These are phyloP conservation scores for Neurospora crassa DNA, from an alignment of 2,329 filamentous ascomycete species.

Conservation along the genomic window DNA sequence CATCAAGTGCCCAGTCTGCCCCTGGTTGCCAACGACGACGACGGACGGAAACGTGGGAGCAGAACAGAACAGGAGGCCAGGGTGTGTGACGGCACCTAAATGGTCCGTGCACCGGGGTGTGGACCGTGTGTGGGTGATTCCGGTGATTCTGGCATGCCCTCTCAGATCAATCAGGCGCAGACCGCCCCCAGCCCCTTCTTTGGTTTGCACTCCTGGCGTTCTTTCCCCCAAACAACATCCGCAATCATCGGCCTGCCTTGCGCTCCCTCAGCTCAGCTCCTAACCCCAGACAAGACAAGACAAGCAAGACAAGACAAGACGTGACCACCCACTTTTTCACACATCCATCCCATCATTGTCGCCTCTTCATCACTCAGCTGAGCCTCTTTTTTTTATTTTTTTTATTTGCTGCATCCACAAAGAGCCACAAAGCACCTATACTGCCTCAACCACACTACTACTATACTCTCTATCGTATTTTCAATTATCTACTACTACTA, in stretches of 20 bases:
- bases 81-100: background rate
- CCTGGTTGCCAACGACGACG: background rate
- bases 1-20: background rate
- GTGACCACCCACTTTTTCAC: constrained; percentile 1
- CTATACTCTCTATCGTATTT: constrained; percentile 7
- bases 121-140: no score
- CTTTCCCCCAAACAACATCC: constrained; percentile 11
- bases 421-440: background rate
- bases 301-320: background rate
- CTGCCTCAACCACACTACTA: background rate
- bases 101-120: background rate
- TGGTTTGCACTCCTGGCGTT: constrained; percentile 4
- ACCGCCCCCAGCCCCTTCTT: constrained; percentile 17
- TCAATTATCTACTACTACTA: constrained; percentile 5
- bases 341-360: background rate
- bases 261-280: background rate
- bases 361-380: background rate
- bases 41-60: background rate
- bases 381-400: background rate
- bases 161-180: constrained; percentile 7
- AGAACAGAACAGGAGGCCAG: background rate
- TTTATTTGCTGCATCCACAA: background rate
- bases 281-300: background rate
- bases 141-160: background rate
- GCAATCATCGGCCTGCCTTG: background rate